Evolutionary conservation across 805 yeast species (phyloP).

Genomic region (Nakazawaea wyomingensis): DNA sequence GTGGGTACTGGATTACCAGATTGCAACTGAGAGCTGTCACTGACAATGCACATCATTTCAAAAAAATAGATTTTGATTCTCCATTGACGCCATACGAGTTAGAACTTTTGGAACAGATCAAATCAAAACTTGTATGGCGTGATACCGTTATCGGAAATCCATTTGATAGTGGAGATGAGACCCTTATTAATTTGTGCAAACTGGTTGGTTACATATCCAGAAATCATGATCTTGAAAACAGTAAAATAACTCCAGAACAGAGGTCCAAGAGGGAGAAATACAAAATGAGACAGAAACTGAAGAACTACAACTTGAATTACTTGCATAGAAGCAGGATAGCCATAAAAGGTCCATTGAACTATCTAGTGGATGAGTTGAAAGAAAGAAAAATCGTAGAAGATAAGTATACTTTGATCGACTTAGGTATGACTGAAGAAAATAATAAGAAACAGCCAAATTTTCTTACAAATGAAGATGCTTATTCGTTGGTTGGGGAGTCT

Average conservation of each 20-base stretch:
- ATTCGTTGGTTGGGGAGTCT: too few relatives aligned
- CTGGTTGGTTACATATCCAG: too few relatives aligned
- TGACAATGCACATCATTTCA: constrained; percentile 19
- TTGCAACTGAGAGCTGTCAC: constrained; percentile 28
- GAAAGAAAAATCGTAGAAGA: neutral
- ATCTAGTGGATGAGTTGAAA: constrained; percentile 6
- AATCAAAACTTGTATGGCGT: constrained; percentile 3
- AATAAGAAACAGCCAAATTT: neutral
- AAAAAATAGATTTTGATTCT: constrained; percentile 12
- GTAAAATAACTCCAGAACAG: too few relatives aligned
- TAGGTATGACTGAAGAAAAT: neutral
- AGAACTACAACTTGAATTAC: neutral
- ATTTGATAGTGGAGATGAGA: too few relatives aligned
- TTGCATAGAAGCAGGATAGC: constrained; percentile 6
- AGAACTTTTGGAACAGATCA: constrained; percentile 1
- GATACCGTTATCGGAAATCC: neutral
- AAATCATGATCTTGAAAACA: too few relatives aligned
- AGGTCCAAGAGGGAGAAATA: neutral
- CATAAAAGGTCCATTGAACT: constrained; percentile 3
- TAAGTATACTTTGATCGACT: neutral
- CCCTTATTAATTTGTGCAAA: too few relatives aligned
- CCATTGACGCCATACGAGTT: constrained; percentile 14
- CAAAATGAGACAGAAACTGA: neutral
- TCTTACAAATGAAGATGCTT: neutral
- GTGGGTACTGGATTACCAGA: constrained; percentile 16